A percentile compares a stretch with the other conserved stretches of the same genome.
Evolutionary conservation across 306 rosid genomes (phyloP).

Genomic region (Potentilla sterilis): DNA sequence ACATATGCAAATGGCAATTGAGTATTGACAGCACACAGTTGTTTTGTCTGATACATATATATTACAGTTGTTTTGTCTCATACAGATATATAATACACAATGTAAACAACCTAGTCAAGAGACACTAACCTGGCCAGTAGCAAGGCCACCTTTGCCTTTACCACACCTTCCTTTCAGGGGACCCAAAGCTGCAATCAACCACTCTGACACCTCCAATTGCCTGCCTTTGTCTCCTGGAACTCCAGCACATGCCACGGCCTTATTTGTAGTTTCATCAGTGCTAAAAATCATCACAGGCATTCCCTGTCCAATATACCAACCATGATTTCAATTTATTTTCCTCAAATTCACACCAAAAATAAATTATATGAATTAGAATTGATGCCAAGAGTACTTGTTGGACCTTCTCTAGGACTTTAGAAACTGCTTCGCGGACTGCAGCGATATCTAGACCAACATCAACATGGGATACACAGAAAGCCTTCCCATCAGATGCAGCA

Average conservation of each 20-base stretch:
- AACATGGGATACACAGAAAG: conserved; percentile 71
- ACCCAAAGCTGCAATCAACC: conserved; percentile 75
- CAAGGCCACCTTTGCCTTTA: conserved; percentile 93
- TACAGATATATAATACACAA: neutral
- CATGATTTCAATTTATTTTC: conserved; percentile 23
- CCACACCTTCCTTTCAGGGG: conserved; percentile 91
- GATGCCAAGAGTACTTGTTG: too few relatives aligned
- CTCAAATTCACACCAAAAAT: conserved; percentile 16
- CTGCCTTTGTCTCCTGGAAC: conserved; percentile 63
- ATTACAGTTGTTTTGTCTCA: neutral
- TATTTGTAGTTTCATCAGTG: conserved; percentile 74
- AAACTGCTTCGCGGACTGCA: conserved; percentile 98
- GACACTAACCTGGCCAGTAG: conserved; percentile 88
- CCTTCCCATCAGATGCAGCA: conserved; percentile 64
- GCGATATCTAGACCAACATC: conserved; percentile 83
- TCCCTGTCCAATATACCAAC: conserved; percentile 57
- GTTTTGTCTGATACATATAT: too few relatives aligned
- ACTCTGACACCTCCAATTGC: too few relatives aligned
- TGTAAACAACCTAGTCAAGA: neutral
- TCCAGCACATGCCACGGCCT: conserved; percentile 95
- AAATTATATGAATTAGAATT: too few relatives aligned
- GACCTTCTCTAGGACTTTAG: conserved; percentile 75
- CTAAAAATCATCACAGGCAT: conserved; percentile 89
- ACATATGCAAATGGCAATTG: too few relatives aligned
- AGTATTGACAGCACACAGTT: neutral